A percentile compares a stretch with the other conserved stretches of the same genome.
phyloP scores from a whole-genome alignment of 768 basidiomycete genomes.

The Lactarius indigo region DNA sequence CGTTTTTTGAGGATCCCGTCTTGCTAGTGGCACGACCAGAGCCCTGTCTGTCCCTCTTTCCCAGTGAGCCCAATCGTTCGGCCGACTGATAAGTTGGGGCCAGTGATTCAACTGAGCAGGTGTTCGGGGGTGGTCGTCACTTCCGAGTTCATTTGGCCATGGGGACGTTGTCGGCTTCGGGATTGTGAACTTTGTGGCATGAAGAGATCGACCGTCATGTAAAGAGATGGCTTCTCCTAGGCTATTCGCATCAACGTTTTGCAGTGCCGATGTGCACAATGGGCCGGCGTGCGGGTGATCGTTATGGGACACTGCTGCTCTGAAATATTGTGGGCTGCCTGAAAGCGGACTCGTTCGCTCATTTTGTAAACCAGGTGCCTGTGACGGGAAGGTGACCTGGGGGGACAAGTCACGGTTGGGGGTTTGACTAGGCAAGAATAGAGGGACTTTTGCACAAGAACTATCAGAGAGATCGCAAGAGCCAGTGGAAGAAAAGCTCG shows the following conservation, averaged over 20 bases:
- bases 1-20: not conserved
- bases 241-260: not conserved
- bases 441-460: slow-evolving; percentile 3
- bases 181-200: not conserved
- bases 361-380: too few species aligned
- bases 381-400: not conserved
- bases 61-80: not conserved
- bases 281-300: not conserved
- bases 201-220: not conserved
- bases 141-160: not conserved
- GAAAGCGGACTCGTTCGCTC: not conserved
- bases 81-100: not conserved
- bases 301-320: not conserved
- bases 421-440: slow-evolving; percentile 19
- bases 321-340: not conserved
- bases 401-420: slow-evolving; percentile 3
- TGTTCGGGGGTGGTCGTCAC: not conserved
- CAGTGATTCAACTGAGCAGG: not conserved
- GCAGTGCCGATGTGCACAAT: not conserved
- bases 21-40: slow-evolving; percentile 1
- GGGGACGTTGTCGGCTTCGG: not conserved
- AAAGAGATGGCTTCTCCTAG: not conserved
- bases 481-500: not conserved
- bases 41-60: not conserved
- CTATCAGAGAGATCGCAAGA: not conserved